phyloP scores from a whole-genome alignment of 139 green algal species.

The Tetraselmis chui region DNA sequence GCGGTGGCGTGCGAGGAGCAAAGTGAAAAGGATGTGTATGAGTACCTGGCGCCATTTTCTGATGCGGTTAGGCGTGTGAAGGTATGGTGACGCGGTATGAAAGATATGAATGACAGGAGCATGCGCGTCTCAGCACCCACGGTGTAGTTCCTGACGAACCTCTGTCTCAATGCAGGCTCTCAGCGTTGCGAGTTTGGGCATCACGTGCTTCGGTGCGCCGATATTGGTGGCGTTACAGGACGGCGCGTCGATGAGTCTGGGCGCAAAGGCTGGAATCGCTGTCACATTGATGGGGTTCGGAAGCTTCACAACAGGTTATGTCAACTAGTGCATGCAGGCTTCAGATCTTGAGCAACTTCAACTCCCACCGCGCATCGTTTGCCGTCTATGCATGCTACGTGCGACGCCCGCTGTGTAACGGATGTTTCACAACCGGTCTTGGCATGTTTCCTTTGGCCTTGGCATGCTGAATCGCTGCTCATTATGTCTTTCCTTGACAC shows the following conservation, averaged over 20 bases:
- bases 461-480: no score
- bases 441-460: no score
- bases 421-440: no score
- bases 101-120: background rate
- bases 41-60: background rate
- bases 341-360: no score
- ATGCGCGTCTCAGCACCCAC: background rate
- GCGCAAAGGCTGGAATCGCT: background rate
- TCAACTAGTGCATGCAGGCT: no score
- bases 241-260: background rate
- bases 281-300: background rate
- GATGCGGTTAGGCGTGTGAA: background rate
- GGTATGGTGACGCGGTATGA: background rate
- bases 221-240: background rate
- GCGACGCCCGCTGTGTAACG: no score
- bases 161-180: background rate
- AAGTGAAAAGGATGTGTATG: background rate
- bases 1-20: no score
- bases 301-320: background rate
- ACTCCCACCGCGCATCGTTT: no score
- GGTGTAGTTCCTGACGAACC: background rate
- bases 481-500: no score
- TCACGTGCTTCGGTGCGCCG: background rate
- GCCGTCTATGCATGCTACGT: no score
- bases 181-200: background rate